phyloP scores from a whole-genome alignment of 2,329 filamentous ascomycete genomes.

The Pleoardoris graminearum region DNA sequence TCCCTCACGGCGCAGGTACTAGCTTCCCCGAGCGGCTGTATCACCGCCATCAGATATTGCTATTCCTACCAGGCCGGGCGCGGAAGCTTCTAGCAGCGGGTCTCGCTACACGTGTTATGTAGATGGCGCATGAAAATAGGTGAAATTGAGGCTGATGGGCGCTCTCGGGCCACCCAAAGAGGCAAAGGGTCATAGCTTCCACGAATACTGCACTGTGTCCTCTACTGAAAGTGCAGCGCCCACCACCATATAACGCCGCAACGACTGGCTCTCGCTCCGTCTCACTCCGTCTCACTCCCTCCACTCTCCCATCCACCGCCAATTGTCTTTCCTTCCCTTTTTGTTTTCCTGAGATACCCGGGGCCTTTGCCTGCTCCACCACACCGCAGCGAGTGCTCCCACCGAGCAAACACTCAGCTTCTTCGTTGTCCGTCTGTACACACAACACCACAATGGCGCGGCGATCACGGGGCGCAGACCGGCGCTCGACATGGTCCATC shows the following conservation, averaged over 20 bases:
- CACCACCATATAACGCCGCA: slow-evolving; percentile 35
- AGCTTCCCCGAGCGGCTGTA: slow-evolving; percentile 1
- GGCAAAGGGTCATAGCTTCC: slow-evolving; percentile 22
- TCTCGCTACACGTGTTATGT: slow-evolving; percentile 39
- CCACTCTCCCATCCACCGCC: slow-evolving; percentile 20
- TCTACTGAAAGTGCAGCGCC: slow-evolving; percentile 32
- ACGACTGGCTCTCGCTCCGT: slow-evolving; percentile 21
- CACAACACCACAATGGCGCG: slow-evolving; percentile 56
- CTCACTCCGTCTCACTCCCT: slow-evolving; percentile 19
- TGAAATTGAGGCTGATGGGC: slow-evolving; percentile 37
- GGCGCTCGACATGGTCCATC: slow-evolving; percentile 81
- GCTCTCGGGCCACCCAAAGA: slow-evolving; percentile 18
- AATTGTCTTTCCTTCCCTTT: slow-evolving; percentile 24
- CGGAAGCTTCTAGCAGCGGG: slow-evolving; percentile 24
- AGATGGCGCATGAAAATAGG: slow-evolving; percentile 29
- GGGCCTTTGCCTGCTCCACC: slow-evolving; percentile 28
- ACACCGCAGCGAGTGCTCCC: slow-evolving; percentile 23
- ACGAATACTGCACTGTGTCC: slow-evolving; percentile 26
- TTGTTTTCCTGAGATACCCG: slow-evolving; percentile 35
- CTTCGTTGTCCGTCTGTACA: slow-evolving; percentile 23
- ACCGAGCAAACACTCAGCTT: slow-evolving; percentile 25
- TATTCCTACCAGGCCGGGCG: slow-evolving; percentile 6
- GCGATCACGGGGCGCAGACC: slow-evolving; percentile 66
- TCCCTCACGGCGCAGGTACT: background rate
- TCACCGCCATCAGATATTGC: background rate